These are phyloP conservation scores for Wallacemonas sp. DNA, from an alignment of 208 protist species.

Conservation along the genomic window DNA sequence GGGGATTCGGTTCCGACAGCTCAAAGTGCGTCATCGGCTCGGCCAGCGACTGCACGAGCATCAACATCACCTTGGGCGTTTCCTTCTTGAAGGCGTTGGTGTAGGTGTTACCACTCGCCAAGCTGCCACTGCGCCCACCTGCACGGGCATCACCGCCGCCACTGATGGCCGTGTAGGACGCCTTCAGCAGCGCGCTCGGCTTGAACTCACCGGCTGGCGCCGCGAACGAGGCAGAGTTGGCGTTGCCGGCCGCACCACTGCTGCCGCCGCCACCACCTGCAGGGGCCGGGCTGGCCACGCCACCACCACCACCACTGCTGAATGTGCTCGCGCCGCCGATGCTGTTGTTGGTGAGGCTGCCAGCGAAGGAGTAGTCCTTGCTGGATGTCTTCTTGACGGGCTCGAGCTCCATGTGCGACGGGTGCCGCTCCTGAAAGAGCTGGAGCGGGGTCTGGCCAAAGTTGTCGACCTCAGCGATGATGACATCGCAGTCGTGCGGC, in stretches of 20 bases:
- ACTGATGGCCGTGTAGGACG: background rate
- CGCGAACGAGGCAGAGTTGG: background rate
- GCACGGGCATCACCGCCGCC: background rate
- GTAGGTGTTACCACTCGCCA: slow-evolving; percentile 51
- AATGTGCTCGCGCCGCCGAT: background rate
- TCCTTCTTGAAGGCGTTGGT: slow-evolving; percentile 60
- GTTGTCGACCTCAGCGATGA: slow-evolving; percentile 96
- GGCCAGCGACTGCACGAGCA: slow-evolving; percentile 69
- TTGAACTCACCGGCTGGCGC: background rate
- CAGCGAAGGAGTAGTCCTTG: slow-evolving; percentile 1
- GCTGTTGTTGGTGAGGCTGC: background rate
- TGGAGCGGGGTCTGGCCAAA: slow-evolving; percentile 97
- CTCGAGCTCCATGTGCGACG: slow-evolving; percentile 68
- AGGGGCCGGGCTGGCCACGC: slow-evolving; percentile 13
- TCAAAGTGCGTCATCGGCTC: slow-evolving; percentile 45
- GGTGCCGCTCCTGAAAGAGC: slow-evolving; percentile 94
- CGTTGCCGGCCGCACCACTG: background rate
- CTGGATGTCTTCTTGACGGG: slow-evolving; percentile 29
- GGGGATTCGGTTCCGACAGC: slow-evolving; percentile 43
- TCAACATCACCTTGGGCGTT: slow-evolving; percentile 61
- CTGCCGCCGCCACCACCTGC: background rate
- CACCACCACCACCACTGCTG: background rate
- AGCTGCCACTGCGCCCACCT: slow-evolving; percentile 18
- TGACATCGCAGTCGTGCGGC: slow-evolving; percentile 79
- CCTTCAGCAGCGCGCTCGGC: slow-evolving; percentile 8